Conservation (phyloP, 371 early-diverging fungal species). For the Saksenaea oblongispora region DNA sequence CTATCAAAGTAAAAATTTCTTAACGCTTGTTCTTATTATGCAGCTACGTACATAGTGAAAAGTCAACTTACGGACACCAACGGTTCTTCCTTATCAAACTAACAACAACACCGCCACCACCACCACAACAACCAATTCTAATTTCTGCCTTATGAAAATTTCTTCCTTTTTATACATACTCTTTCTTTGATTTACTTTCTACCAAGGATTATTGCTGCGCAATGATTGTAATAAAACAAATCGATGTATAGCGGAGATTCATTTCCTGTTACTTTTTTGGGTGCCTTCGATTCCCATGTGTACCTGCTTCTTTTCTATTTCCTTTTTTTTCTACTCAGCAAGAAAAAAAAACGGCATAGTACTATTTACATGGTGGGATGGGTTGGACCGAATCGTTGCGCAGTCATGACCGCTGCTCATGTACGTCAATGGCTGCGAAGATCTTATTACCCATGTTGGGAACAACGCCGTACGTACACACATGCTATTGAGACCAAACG, state of each 20-base stretch:
- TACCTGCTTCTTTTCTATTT: not conserved
- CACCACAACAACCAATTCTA: not conserved
- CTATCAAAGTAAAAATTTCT: not conserved
- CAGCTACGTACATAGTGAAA: not conserved
- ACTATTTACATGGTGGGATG: not conserved
- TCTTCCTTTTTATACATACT: not conserved
- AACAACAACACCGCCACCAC: no score
- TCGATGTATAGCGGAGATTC: not conserved
- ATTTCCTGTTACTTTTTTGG: constrained; percentile 8
- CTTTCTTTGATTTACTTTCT: not conserved
- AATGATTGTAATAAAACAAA: not conserved
- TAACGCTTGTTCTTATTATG: not conserved
- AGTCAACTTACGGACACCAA: not conserved
- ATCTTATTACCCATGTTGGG: not conserved
- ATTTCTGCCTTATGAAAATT: not conserved
- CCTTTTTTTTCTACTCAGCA: constrained; percentile 7
- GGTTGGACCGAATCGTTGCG: not conserved
- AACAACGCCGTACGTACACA: not conserved
- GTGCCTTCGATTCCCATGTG: not conserved
- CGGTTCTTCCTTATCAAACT: not conserved
- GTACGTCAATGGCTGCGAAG: not conserved
- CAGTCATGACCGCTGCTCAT: not conserved
- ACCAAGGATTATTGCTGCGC: not conserved
- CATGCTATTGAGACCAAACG: constrained; percentile 70
- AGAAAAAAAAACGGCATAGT: no score